Evolutionary conservation across 2,329 filamentous ascomycete genomes (phyloP).

Genomic region (Xylaria sp.): DNA sequence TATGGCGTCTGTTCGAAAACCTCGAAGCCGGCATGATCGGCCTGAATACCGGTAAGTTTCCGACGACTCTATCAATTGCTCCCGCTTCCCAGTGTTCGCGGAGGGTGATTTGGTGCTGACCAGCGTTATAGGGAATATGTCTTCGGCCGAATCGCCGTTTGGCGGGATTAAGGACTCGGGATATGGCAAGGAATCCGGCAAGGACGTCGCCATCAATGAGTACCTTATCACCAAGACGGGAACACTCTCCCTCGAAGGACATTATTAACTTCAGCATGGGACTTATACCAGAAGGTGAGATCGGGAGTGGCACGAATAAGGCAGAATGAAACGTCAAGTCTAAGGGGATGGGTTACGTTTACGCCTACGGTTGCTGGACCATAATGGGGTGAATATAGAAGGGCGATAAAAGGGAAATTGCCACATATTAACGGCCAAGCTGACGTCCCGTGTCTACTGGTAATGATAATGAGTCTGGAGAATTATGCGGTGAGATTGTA

Average conservation of each 20-base stretch:
- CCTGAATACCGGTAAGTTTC: conserved; percentile 56
- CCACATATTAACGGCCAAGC: background rate
- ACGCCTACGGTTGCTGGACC: background rate
- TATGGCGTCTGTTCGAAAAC: conserved; percentile 68
- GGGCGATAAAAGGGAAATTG: background rate
- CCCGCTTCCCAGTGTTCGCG: background rate
- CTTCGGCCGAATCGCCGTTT: conserved; percentile 58
- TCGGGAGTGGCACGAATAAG: background rate
- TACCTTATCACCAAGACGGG: conserved; percentile 60
- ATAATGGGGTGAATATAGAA: background rate
- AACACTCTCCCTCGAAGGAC: conserved; percentile 56
- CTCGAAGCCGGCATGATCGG: conserved; percentile 66
- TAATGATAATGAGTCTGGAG: background rate
- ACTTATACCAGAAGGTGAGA: background rate
- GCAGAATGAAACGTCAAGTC: background rate
- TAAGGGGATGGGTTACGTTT: background rate
- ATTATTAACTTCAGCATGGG: conserved; percentile 44
- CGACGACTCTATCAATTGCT: background rate
- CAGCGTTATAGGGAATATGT: conserved; percentile 50
- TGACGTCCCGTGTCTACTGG: background rate
- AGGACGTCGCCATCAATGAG: conserved; percentile 60
- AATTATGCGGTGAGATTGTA: background rate
- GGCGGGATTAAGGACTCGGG: conserved; percentile 62
- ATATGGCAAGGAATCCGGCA: conserved; percentile 60
- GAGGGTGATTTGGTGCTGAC: background rate